Evolutionary conservation across 2,329 filamentous ascomycete genomes (phyloP).

Genomic region (Claviceps sp.): DNA sequence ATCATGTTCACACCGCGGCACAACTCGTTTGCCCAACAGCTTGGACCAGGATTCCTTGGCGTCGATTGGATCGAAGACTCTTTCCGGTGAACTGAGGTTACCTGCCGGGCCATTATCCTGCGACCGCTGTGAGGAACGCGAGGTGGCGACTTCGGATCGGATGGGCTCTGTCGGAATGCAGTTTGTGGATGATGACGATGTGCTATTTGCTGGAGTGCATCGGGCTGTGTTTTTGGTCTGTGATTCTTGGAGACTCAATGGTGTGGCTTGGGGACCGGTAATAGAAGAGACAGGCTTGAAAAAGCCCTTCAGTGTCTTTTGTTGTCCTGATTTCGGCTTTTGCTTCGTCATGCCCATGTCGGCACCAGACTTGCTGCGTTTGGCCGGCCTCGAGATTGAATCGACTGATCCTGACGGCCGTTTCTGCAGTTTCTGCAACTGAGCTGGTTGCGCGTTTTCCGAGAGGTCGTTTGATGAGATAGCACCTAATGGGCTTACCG

Average conservation of each 20-base stretch:
- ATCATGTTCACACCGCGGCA: constrained; percentile 73
- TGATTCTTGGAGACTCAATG: background rate
- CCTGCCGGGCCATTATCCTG: background rate
- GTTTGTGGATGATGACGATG: background rate
- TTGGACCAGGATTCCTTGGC: constrained; percentile 77
- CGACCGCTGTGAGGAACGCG: background rate
- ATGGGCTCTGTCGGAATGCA: background rate
- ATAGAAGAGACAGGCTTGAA: constrained; percentile 42
- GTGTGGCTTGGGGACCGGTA: background rate
- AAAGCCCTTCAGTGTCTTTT: constrained; percentile 61
- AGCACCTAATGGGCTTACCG: background rate
- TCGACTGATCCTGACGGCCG: background rate
- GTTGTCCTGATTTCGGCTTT: constrained; percentile 23
- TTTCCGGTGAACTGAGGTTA: constrained; percentile 16
- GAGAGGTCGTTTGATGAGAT: background rate
- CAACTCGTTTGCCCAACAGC: constrained; percentile 59
- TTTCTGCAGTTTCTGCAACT: constrained; percentile 3
- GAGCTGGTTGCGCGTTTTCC: background rate
- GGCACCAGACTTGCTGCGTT: constrained; percentile 14
- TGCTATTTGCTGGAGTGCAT: background rate
- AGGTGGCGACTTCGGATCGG: background rate
- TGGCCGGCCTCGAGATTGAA: constrained; percentile 6
- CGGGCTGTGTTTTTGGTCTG: background rate
- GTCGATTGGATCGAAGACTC: constrained; percentile 52
- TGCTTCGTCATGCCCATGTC: constrained; percentile 16